Evolutionary conservation across 2,329 filamentous ascomycete genomes (phyloP).

Genomic region (Fusarium anthophilum): DNA sequence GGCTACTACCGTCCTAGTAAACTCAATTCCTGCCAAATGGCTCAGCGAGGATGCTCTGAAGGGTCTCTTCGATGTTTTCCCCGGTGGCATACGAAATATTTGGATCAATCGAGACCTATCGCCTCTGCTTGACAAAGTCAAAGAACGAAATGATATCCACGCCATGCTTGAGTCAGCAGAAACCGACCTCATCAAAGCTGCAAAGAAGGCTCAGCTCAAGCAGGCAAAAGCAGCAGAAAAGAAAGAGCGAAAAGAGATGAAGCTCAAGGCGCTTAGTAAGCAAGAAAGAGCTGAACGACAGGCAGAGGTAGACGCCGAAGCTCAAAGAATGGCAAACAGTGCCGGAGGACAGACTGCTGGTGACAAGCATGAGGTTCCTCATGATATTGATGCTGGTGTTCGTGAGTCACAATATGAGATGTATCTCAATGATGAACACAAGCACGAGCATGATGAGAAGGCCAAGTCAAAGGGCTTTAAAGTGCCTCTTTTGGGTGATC

Average conservation of each 20-base stretch:
- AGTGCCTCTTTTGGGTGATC: conserved; percentile 47
- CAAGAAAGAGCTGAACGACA: conserved; percentile 53
- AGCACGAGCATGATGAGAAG: conserved; percentile 31
- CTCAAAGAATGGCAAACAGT: conserved; percentile 53
- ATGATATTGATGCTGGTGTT: conserved; percentile 53
- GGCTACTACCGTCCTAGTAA: conserved; percentile 94
- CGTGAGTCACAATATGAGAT: conserved; percentile 48
- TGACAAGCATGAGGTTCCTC: conserved; percentile 62
- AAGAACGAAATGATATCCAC: conserved; percentile 60
- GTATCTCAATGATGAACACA: not conserved
- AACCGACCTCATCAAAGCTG: conserved; percentile 82
- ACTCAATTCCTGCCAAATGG: conserved; percentile 91
- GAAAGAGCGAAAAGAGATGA: conserved; percentile 63
- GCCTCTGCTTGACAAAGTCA: conserved; percentile 83
- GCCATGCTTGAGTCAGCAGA: conserved; percentile 80
- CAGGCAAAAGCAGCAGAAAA: conserved; percentile 72
- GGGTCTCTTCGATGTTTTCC: conserved; percentile 93
- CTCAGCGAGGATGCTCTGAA: conserved; percentile 82
- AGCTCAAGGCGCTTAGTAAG: conserved; percentile 54
- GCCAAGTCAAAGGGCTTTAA: conserved; percentile 35
- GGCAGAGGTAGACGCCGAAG: conserved; percentile 60
- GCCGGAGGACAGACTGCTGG: conserved; percentile 42
- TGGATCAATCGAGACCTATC: conserved; percentile 96
- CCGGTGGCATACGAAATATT: conserved; percentile 92
- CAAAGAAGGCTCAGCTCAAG: conserved; percentile 82